Percentiles rank a stretch among this genome's conserved stretches.
These are phyloP conservation scores for Kwoniella botswanensis DNA, from an alignment of 768 basidiomycete genomes.

Conservation along the genomic window DNA sequence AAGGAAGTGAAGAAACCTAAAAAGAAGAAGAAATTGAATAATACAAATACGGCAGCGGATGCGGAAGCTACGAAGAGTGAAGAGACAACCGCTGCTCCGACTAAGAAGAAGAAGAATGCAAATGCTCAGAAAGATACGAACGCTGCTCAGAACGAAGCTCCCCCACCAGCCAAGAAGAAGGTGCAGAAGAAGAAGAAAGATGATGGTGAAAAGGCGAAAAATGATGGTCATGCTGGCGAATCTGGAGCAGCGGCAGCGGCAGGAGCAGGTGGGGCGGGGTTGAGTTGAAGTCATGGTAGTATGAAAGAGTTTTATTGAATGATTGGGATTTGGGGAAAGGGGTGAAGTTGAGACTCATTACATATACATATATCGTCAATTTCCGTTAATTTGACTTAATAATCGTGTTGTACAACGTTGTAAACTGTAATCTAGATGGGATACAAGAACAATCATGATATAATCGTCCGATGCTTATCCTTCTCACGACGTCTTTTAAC, in stretches of 20 bases:
- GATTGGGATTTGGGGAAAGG: background rate
- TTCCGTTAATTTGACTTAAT: background rate
- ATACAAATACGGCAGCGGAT: background rate
- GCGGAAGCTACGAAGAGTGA: conserved; percentile 33
- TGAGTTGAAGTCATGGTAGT: background rate
- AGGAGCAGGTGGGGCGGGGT: background rate
- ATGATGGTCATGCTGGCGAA: conserved; percentile 1
- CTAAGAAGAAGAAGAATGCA: background rate
- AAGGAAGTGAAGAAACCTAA: conserved; percentile 46
- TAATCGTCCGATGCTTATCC: background rate
- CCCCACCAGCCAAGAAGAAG: conserved; percentile 24
- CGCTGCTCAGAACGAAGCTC: background rate
- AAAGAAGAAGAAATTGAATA: conserved; percentile 33
- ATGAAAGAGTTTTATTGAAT: background rate
- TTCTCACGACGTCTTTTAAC: conserved; percentile 26
- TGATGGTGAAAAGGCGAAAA: conserved; percentile 12
- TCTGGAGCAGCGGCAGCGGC: background rate
- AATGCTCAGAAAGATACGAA: background rate
- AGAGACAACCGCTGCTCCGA: conserved; percentile 2
- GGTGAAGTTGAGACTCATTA: background rate
- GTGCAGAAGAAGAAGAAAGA: conserved; percentile 18
- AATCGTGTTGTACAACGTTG: conserved; percentile 23
- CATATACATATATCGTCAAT: background rate
- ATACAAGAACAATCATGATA: background rate
- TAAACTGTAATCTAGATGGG: conserved; percentile 1